These are phyloP conservation scores for Rhypophila decipiens DNA, from an alignment of 495 filamentous ascomycete species.

Conservation along the genomic window DNA sequence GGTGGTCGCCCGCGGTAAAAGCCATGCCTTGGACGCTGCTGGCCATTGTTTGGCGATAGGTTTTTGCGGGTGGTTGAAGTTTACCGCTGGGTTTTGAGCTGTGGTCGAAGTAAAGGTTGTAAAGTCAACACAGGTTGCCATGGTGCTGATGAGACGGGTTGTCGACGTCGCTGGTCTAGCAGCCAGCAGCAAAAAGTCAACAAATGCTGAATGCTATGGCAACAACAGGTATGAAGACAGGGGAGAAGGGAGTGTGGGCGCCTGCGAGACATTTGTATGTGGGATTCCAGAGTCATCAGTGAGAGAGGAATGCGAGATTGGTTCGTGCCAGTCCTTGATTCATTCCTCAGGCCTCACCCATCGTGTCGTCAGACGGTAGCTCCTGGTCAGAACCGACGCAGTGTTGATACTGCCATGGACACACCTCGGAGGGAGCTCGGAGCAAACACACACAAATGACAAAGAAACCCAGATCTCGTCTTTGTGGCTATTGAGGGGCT, in stretches of 20 bases:
- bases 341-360: constrained; percentile 16
- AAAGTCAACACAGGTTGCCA: constrained; percentile 11
- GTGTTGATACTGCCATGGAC: neutral
- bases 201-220: constrained; percentile 21
- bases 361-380: neutral
- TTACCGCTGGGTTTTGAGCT: neutral
- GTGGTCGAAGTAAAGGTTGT: neutral
- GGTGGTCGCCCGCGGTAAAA: constrained; percentile 16
- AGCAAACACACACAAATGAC: neutral
- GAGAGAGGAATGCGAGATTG: constrained; percentile 14
- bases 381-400: neutral
- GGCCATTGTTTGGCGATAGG: constrained; percentile 18
- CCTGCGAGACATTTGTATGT: constrained; percentile 27
- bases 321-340: constrained; percentile 6
- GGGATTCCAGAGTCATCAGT: constrained; percentile 4
- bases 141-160: constrained; percentile 5
- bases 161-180: neutral
- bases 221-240: constrained; percentile 18
- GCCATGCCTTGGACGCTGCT: constrained; percentile 15
- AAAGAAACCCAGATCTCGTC: neutral
- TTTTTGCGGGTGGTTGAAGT: too few relatives aligned
- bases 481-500: neutral
- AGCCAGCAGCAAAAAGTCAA: constrained; percentile 14
- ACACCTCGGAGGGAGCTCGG: constrained; percentile 1
- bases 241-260: constrained; percentile 6